Evolutionary conservation across 1,284 basidiomycete species (phyloP), one percentile per base, ranked within the genome.

Genomic region (Leccinum pallidistipes): DNA sequence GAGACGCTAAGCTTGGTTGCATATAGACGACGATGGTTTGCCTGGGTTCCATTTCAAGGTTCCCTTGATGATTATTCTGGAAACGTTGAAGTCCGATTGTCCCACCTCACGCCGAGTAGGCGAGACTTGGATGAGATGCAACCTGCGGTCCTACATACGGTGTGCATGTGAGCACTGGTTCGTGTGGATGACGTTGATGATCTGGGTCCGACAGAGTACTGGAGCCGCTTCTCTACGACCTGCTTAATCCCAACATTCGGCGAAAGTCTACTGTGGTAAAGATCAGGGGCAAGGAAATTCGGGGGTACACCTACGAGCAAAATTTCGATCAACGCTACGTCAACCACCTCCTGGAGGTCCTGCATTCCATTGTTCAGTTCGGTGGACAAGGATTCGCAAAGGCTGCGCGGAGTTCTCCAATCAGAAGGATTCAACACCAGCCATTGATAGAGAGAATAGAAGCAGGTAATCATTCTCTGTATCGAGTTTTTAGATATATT

Each of bases 51-150:
- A 83, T 32, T 87, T 97, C 69, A 90, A 90, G 67, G 81, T 91
- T 0, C 96, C 96, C 0, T 84, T 98, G 83, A 88, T 95, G 80
- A 85, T 90, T 55, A 86, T 97, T 12, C 77, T 99, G 47, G 95
- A 97, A 71, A 86, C 88, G 0, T 77, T 98, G 43, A 89, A 88
- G 69, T 87, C 82, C 57, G 86, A 88, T 18, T 87, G 94, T 69
- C 89, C 93, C 1, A 79, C 79, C 60, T 75, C 91, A 16, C 86
- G 90, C 32, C 83, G 94, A 8, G 81, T 91, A 40, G 92, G 91
- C 6, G 95, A 97, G 74, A 95, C 94, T 0, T 98, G 95, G 95
- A 94, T 98, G 90, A 85, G 95, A 32, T 94, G 92, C 70, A 95
- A 89, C 70, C 80, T 97, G n/a, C 90, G 89, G 70, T 95, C 94